Evolutionary conservation across 2,329 filamentous ascomycete genomes (phyloP).

Genomic region (Dothideomycetes sp.): DNA sequence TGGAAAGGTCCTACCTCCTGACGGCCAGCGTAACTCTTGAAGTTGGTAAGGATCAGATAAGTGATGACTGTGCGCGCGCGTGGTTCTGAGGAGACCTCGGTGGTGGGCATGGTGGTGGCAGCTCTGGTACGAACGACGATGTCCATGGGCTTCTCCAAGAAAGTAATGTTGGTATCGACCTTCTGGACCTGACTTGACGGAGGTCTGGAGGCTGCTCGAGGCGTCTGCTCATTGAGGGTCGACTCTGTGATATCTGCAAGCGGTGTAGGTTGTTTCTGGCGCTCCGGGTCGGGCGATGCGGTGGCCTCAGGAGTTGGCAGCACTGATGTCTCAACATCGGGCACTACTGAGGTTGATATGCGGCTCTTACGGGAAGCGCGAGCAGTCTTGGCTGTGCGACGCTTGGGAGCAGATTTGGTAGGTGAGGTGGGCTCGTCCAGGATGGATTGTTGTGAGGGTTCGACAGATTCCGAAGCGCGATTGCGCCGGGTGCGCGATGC

Average conservation of each 20-base stretch:
- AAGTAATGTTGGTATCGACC: slow-evolving; percentile 65
- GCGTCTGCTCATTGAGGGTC: slow-evolving; percentile 51
- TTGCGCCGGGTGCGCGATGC: slow-evolving; percentile 36
- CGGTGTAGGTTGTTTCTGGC: slow-evolving; percentile 44
- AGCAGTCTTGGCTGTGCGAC: slow-evolving; percentile 49
- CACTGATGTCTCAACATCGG: slow-evolving; percentile 22
- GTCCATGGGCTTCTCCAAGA: slow-evolving; percentile 84
- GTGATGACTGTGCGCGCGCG: slow-evolving; percentile 88
- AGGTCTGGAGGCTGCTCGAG: slow-evolving; percentile 27
- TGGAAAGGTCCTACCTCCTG: slow-evolving; percentile 97
- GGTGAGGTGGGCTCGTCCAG: slow-evolving; percentile 42
- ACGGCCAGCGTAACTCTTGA: slow-evolving; percentile 95
- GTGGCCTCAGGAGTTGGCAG: slow-evolving; percentile 44
- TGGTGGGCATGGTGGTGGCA: slow-evolving; percentile 47
- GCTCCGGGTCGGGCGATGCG: slow-evolving; percentile 24
- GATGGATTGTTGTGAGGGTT: slow-evolving; percentile 53
- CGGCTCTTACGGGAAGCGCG: slow-evolving; percentile 32
- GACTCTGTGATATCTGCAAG: slow-evolving; percentile 65
- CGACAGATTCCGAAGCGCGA: slow-evolving; percentile 42
- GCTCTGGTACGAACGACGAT: slow-evolving; percentile 82
- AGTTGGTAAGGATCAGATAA: slow-evolving; percentile 85
- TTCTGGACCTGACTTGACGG: slow-evolving; percentile 48
- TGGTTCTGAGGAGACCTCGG: slow-evolving; percentile 66
- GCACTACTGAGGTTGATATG: slow-evolving; percentile 18
- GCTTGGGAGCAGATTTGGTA: slow-evolving; percentile 52